Conservation (phyloP, 495 filamentous ascomycete species). For the Aspergillus cristatus region DNA sequence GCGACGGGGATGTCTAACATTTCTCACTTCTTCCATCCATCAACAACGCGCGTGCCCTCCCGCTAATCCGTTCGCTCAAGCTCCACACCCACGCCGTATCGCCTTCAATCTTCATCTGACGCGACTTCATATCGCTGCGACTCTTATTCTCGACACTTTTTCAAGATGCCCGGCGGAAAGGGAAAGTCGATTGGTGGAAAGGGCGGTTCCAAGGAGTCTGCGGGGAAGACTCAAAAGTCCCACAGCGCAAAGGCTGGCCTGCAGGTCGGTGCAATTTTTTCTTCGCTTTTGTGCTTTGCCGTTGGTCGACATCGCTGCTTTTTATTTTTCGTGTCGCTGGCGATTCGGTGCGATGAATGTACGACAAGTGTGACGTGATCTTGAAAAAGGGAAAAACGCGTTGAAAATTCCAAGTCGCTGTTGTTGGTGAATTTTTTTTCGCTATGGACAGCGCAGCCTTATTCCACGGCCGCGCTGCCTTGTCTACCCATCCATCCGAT, state of each 20-base stretch:
- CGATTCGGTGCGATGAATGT: background rate
- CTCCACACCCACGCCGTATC: conserved; percentile 25
- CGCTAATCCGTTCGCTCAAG: conserved; percentile 23
- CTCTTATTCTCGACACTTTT: conserved; percentile 16
- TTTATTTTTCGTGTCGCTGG: background rate
- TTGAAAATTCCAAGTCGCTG: background rate
- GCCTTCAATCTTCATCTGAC: conserved; percentile 11
- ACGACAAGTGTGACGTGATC: background rate
- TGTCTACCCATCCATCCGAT: too few relatives aligned
- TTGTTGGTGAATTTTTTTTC: background rate
- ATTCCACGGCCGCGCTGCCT: too few relatives aligned
- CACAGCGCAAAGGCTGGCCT: conserved; percentile 97
- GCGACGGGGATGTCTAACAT: conserved; percentile 35
- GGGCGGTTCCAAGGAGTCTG: conserved; percentile 65
- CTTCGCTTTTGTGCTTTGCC: conserved; percentile 1
- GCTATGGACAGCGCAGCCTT: too few relatives aligned
- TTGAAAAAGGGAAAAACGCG: background rate
- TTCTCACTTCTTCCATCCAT: conserved; percentile 42
- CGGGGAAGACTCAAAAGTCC: conserved; percentile 88
- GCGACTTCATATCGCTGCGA: conserved; percentile 21
- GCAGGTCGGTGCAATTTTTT: conserved; percentile 62
- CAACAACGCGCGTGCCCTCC: conserved; percentile 39
- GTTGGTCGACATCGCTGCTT: conserved; percentile 5
- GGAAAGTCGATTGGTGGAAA: conserved; percentile 94
- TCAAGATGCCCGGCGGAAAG: conserved; percentile 75